A percentile compares a stretch with the other conserved stretches of the same genome.
Conservation (phyloP, 2,329 filamentous ascomycete species). For the Fusarium fujikuroi region DNA sequence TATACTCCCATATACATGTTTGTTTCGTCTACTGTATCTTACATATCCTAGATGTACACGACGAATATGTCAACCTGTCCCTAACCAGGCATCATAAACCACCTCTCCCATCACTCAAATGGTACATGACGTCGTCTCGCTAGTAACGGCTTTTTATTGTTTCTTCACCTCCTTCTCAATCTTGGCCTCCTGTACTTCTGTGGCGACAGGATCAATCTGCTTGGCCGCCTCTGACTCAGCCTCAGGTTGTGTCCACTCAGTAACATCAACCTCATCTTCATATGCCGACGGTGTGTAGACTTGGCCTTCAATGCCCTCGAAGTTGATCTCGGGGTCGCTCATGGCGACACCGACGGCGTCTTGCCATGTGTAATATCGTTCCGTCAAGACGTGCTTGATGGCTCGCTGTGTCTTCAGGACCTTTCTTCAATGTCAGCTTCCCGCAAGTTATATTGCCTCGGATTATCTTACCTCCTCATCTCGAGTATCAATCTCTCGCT, state of each 20-base stretch:
- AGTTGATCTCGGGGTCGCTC: constrained; percentile 73
- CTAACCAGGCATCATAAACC: constrained; percentile 1
- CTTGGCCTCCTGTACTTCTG: constrained; percentile 31
- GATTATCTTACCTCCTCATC: constrained; percentile 71
- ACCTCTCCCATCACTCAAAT: constrained; percentile 12
- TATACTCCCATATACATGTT: constrained; percentile 15
- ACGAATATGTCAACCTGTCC: constrained; percentile 21
- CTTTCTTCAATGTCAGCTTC: constrained; percentile 56
- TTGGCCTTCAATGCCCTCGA: constrained; percentile 58
- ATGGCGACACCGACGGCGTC: constrained; percentile 75
- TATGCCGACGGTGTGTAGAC: constrained; percentile 61
- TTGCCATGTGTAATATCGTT: constrained; percentile 89
- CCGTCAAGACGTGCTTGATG: constrained; percentile 87
- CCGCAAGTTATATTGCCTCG: not conserved
- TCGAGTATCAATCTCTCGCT: constrained; percentile 71
- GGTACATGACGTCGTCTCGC: constrained; percentile 24
- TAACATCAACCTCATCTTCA: constrained; percentile 48
- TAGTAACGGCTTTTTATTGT: constrained; percentile 15
- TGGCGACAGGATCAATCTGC: constrained; percentile 20
- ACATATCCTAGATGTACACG: constrained; percentile 44
- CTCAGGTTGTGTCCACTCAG: constrained; percentile 41
- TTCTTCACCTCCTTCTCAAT: constrained; percentile 39
- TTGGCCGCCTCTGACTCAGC: constrained; percentile 30
- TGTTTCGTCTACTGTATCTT: constrained; percentile 39
- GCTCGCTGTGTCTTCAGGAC: constrained; percentile 79